Evolutionary conservation across 1,284 basidiomycete species (phyloP).

Genomic region (Xerocomus amazonicus): DNA sequence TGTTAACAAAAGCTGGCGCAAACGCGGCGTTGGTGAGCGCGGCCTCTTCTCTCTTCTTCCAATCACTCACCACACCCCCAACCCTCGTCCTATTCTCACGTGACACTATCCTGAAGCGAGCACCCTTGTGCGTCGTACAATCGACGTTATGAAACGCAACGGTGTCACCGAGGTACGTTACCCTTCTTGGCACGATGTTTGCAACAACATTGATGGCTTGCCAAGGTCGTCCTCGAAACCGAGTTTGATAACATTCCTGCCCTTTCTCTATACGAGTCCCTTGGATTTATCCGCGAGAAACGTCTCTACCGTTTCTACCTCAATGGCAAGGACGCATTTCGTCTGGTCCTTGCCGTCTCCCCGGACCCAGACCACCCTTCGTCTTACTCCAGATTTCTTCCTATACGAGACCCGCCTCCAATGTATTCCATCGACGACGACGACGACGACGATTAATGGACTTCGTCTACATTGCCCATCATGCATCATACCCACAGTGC

Average conservation of each 20-base stretch:
- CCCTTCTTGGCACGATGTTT: not conserved
- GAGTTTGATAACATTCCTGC: slow-evolving; percentile 92
- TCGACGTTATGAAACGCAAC: slow-evolving; percentile 74
- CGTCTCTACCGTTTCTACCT: slow-evolving; percentile 93
- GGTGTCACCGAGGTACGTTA: slow-evolving; percentile 78
- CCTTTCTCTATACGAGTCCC: slow-evolving; percentile 82
- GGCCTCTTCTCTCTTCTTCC: too few species aligned
- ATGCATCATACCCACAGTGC: slow-evolving; percentile 16
- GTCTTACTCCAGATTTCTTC: slow-evolving; percentile 8
- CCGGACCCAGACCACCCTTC: slow-evolving; percentile 29
- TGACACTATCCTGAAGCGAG: slow-evolving; percentile 15
- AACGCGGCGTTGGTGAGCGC: slow-evolving; percentile 81
- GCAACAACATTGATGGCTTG: not conserved
- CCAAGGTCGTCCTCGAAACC: slow-evolving; percentile 91
- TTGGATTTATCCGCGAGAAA: slow-evolving; percentile 97
- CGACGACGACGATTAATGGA: slow-evolving; percentile 40
- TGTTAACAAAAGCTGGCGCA: slow-evolving; percentile 75
- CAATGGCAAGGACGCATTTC: slow-evolving; percentile 86
- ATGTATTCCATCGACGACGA: slow-evolving; percentile 40
- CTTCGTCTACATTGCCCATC: slow-evolving; percentile 11
- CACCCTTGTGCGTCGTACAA: slow-evolving; percentile 51
- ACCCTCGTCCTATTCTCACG: not conserved
- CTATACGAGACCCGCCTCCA: slow-evolving; percentile 25
- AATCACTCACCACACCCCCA: not conserved
- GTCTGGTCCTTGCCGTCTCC: slow-evolving; percentile 64